Conservation (phyloP, 2,329 filamentous ascomycete genomes). For the Teratosphaeriaceae sp. region DNA sequence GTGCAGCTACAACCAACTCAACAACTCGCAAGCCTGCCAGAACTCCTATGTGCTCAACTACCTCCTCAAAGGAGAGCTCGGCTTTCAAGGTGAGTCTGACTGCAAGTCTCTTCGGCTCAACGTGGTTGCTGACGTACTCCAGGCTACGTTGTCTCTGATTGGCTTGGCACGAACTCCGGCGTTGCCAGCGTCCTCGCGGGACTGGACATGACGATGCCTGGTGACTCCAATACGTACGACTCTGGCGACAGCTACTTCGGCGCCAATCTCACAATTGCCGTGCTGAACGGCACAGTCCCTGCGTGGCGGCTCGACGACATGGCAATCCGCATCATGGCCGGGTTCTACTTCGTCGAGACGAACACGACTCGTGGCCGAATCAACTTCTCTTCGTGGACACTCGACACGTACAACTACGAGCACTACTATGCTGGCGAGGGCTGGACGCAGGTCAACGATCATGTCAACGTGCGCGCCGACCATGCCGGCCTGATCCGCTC, state of each 20-base stretch:
- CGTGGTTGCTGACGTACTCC: conserved; percentile 50
- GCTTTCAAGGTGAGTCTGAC: conserved; percentile 42
- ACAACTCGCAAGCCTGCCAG: conserved; percentile 73
- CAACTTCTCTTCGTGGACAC: conserved; percentile 86
- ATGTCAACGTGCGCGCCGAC: conserved; percentile 73
- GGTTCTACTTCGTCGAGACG: conserved; percentile 57
- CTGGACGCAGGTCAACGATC: conserved; percentile 63
- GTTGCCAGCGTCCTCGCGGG: conserved; percentile 62
- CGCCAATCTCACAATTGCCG: conserved; percentile 75
- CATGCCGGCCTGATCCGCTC: conserved; percentile 69
- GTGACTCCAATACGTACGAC: conserved; percentile 66
- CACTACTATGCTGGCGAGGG: conserved; percentile 58
- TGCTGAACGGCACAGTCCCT: conserved; percentile 83
- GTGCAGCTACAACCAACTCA: conserved; percentile 67
- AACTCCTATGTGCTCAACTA: conserved; percentile 71
- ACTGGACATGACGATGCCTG: conserved; percentile 81
- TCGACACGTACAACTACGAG: conserved; percentile 64
- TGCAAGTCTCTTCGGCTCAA: too few species aligned
- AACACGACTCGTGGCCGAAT: conserved; percentile 36
- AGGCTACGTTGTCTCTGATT: conserved; percentile 68
- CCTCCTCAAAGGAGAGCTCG: conserved; percentile 58
- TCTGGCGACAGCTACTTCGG: conserved; percentile 48
- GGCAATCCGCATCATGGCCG: conserved; percentile 70
- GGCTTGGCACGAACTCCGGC: conserved; percentile 65
- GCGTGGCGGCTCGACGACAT: conserved; percentile 85